Evolutionary conservation across 2,329 filamentous ascomycete species (phyloP), one percentile per base, ranked within the genome.

Genomic region (Xylaria sp.): DNA sequence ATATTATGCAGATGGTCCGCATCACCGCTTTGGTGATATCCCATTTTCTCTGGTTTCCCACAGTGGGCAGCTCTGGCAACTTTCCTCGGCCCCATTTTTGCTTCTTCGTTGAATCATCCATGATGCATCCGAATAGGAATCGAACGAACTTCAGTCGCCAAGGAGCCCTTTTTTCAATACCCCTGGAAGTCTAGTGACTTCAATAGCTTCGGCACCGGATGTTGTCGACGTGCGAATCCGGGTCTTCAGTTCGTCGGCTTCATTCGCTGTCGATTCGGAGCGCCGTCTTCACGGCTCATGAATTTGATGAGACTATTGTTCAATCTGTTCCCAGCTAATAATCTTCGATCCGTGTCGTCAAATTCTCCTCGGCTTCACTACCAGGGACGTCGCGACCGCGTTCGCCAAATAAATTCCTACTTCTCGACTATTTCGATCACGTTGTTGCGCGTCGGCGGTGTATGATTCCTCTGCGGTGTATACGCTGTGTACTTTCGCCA

Each of bases 11-110:
- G 25, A 74, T 10, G 25, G 66, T 32, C 50, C 76, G 75, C 9
- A 75, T 29, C 27, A 75, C 50, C 25, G 78, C 63, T 65, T 75
- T 76, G 63, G 69, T 60, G 50, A 73, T 60, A 47, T 75, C 69
- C 74, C 75, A 77, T 66, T 61, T 70, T 42, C 25, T 58, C 65
- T 74, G 71, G 40, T 65, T 68, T 18, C 68, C 65, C 35, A 72
- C n/a, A 6, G 69, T 57, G 0, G 72, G 71, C 29, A 74, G 32
- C 2, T 65, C 68, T 25, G 72, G 73, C 47, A 70, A 48, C 16
- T 59, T 40, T 9, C 65, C 47, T 13, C 53, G 61, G 10, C 13
- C n/a, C 16, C 5, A 6, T 63, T 54, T 50, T 8, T 27, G 32
- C 42, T 48, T 67, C 37, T 37, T 69, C 50, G 9, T 48, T 29